Conservation (phyloP, 2,329 filamentous ascomycete species). For the Pseudogymnoascus sp. region DNA sequence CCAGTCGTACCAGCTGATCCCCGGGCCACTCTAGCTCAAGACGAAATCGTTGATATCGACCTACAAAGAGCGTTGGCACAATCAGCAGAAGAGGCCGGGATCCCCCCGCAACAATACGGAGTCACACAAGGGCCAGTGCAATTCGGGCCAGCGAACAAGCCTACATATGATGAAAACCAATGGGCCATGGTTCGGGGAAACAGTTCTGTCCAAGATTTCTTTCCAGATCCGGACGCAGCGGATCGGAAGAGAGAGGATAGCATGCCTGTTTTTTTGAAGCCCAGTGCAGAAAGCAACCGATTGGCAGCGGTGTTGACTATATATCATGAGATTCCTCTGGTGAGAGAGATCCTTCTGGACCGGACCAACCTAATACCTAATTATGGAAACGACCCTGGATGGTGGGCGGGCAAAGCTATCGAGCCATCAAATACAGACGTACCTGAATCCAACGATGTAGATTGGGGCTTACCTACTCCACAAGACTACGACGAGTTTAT, state of each 20-base stretch:
- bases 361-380: slow-evolving; percentile 33
- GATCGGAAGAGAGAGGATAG: slow-evolving; percentile 35
- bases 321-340: slow-evolving; percentile 49
- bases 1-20: slow-evolving; percentile 29
- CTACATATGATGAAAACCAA: slow-evolving; percentile 43
- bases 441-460: slow-evolving; percentile 12
- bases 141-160: slow-evolving; percentile 52
- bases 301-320: slow-evolving; percentile 50
- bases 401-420: slow-evolving; percentile 53
- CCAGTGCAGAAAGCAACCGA: slow-evolving; percentile 29
- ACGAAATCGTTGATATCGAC: slow-evolving; percentile 39
- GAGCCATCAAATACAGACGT: slow-evolving; percentile 9
- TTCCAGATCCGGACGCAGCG: slow-evolving; percentile 29
- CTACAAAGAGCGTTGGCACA: slow-evolving; percentile 47
- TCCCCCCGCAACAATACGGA: slow-evolving; percentile 42
- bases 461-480: not conserved
- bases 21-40: slow-evolving; percentile 19
- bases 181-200: slow-evolving; percentile 49
- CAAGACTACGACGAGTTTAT: slow-evolving; percentile 32
- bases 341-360: slow-evolving; percentile 45
- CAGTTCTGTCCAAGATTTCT: slow-evolving; percentile 23
- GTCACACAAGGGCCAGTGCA: slow-evolving; percentile 35
- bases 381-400: slow-evolving; percentile 49
- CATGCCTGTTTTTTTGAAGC: slow-evolving; percentile 45
- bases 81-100: slow-evolving; percentile 44